phyloP scores from a whole-genome alignment of 2,329 filamentous ascomycete genomes.

The Cladosporium sp. region DNA sequence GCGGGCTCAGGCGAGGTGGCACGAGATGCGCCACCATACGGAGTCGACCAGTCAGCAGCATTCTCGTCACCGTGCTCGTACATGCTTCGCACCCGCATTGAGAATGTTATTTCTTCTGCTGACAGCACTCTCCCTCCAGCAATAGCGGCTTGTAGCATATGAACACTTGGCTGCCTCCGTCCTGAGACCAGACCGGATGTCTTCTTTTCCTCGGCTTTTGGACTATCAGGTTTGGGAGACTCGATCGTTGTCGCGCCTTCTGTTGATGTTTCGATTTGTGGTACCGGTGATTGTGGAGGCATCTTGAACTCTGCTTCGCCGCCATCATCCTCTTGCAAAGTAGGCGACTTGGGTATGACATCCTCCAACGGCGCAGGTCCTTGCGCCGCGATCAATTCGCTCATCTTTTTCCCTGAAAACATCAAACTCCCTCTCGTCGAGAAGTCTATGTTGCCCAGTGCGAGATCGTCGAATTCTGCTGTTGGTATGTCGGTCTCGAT shows the following conservation, averaged over 20 bases:
- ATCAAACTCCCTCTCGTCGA: constrained; percentile 62
- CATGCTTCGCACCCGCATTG: constrained; percentile 63
- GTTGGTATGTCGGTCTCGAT: constrained; percentile 59
- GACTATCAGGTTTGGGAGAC: background rate
- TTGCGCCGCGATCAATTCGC: constrained; percentile 30
- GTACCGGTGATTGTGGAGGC: constrained; percentile 4
- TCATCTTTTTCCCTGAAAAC: constrained; percentile 53
- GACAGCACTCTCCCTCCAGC: constrained; percentile 54
- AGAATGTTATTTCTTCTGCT: constrained; percentile 64
- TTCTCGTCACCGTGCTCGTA: constrained; percentile 62
- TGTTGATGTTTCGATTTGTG: background rate
- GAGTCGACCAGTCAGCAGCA: constrained; percentile 45
- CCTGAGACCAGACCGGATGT: constrained; percentile 24
- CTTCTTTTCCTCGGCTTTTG: background rate
- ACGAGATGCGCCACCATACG: background rate
- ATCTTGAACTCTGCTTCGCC: background rate
- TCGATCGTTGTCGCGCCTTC: background rate
- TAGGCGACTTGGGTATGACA: background rate
- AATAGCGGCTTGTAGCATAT: constrained; percentile 39
- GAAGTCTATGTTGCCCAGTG: constrained; percentile 56
- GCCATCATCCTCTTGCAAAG: background rate
- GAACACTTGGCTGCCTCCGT: constrained; percentile 36
- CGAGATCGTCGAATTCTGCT: constrained; percentile 54
- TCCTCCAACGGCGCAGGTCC: constrained; percentile 20
- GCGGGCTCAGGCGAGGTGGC: constrained; percentile 14